phyloP scores from a whole-genome alignment of 1,284 basidiomycete genomes.

The Ustilago xerochloae region DNA sequence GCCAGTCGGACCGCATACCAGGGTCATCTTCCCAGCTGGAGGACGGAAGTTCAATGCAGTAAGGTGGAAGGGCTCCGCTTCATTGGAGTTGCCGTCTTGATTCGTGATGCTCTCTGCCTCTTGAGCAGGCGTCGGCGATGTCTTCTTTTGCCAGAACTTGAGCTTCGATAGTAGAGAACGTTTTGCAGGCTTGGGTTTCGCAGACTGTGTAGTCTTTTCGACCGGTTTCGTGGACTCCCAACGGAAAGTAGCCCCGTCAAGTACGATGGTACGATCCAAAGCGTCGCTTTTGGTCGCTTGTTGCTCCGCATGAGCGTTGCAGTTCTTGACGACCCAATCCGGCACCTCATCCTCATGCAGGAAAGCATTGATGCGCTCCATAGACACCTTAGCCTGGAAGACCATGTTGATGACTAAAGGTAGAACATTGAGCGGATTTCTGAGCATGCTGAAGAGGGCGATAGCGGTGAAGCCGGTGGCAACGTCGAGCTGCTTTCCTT shows the following conservation, averaged over 20 bases:
- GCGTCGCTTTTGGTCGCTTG: slow-evolving; percentile 6
- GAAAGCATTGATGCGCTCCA: slow-evolving; percentile 83
- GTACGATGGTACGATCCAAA: slow-evolving; percentile 72
- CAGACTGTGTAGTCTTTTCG: neutral
- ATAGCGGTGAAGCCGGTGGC: slow-evolving; percentile 54
- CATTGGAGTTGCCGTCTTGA: neutral
- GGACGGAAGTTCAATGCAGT: slow-evolving; percentile 41
- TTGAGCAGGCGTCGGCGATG: neutral
- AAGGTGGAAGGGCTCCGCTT: slow-evolving; percentile 41
- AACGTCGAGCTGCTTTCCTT: slow-evolving; percentile 39
- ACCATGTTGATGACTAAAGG: slow-evolving; percentile 52
- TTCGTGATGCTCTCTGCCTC: neutral
- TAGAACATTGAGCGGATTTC: slow-evolving; percentile 47
- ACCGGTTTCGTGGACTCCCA: slow-evolving; percentile 18
- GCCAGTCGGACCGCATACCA: slow-evolving; percentile 62
- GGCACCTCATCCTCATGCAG: slow-evolving; percentile 84
- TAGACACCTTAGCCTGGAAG: slow-evolving; percentile 77
- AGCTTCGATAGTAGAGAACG: slow-evolving; percentile 6
- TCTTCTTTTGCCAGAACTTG: slow-evolving; percentile 20
- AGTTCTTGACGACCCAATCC: slow-evolving; percentile 73
- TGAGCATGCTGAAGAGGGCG: slow-evolving; percentile 54
- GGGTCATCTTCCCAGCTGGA: slow-evolving; percentile 37
- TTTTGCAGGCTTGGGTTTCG: slow-evolving; percentile 9
- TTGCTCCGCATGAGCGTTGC: slow-evolving; percentile 9
- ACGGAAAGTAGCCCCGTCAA: slow-evolving; percentile 75